phyloP scores from a whole-genome alignment of 2,329 filamentous ascomycete genomes.

The Monosporascus sp. region DNA sequence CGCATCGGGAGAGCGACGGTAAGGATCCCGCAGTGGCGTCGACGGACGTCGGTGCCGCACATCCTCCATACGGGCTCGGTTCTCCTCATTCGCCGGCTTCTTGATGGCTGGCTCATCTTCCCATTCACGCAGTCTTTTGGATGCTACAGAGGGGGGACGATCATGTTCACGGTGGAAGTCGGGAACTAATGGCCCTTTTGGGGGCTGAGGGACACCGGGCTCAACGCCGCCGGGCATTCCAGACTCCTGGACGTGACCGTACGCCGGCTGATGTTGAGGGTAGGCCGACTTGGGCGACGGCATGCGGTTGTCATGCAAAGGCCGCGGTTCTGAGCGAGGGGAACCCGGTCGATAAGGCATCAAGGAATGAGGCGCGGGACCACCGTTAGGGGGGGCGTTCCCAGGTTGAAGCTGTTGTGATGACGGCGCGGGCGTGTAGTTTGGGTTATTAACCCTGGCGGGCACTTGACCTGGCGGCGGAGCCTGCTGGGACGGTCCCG shows the following conservation, averaged over 20 bases:
- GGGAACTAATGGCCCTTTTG: constrained; percentile 49
- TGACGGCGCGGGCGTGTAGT: constrained; percentile 31
- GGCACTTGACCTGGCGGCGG: constrained; percentile 43
- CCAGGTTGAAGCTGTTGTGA: constrained; percentile 26
- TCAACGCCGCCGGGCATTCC: constrained; percentile 56
- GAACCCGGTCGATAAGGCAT: constrained; percentile 74
- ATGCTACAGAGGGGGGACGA: constrained; percentile 71
- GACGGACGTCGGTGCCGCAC: constrained; percentile 73
- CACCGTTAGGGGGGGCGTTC: constrained; percentile 41
- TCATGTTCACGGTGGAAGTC: constrained; percentile 64
- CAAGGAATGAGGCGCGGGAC: constrained; percentile 44
- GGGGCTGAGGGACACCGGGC: constrained; percentile 60
- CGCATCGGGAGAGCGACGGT: constrained; percentile 71
- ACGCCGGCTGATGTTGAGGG: constrained; percentile 66
- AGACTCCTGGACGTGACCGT: constrained; percentile 66
- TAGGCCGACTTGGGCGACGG: constrained; percentile 89
- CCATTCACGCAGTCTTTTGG: constrained; percentile 89
- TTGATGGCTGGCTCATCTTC: constrained; percentile 76
- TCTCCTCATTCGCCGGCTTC: constrained; percentile 86
- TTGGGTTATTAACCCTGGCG: constrained; percentile 35
- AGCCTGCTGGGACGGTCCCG: constrained; percentile 35
- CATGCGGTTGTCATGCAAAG: constrained; percentile 77
- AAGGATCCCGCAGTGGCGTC: constrained; percentile 64
- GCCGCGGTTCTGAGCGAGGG: constrained; percentile 71
- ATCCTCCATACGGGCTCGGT: constrained; percentile 79